Evolutionary conservation across 1,284 basidiomycete species (phyloP).

Genomic region (Crucibulum cyathiforme): DNA sequence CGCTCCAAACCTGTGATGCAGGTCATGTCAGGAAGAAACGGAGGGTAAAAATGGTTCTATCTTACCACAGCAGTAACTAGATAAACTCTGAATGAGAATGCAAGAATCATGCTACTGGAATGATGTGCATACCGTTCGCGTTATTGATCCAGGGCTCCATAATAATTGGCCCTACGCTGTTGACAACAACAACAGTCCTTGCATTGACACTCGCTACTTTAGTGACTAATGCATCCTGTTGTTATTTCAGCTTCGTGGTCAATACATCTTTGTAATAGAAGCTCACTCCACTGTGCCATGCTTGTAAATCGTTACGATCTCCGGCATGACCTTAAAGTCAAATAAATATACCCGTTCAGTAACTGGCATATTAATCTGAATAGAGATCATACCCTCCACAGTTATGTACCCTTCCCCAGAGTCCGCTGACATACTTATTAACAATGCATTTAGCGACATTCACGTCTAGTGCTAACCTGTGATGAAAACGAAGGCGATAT

Average conservation of each 20-base stretch:
- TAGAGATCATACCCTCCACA: conserved; percentile 50
- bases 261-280: neutral
- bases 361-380: neutral
- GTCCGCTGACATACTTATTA: conserved; percentile 35
- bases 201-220: conserved; percentile 58
- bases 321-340: conserved; percentile 54
- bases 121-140: conserved; percentile 52
- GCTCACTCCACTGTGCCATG: conserved; percentile 69
- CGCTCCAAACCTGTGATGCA: conserved; percentile 52
- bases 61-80: conserved; percentile 58
- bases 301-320: conserved; percentile 72
- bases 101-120: neutral
- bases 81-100: neutral
- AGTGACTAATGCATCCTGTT: conserved; percentile 61
- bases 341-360: neutral
- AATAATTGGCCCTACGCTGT: conserved; percentile 73
- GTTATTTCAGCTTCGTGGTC: neutral
- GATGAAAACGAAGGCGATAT: conserved; percentile 64
- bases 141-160: conserved; percentile 74
- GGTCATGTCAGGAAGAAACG: neutral
- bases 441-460: too few species aligned
- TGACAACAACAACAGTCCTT: conserved; percentile 79
- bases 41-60: neutral
- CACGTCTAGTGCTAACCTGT: conserved; percentile 44
- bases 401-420: conserved; percentile 62